Evolutionary conservation across 2,329 filamentous ascomycete genomes (phyloP).

Genomic region (Penicillium brevicompactum): DNA sequence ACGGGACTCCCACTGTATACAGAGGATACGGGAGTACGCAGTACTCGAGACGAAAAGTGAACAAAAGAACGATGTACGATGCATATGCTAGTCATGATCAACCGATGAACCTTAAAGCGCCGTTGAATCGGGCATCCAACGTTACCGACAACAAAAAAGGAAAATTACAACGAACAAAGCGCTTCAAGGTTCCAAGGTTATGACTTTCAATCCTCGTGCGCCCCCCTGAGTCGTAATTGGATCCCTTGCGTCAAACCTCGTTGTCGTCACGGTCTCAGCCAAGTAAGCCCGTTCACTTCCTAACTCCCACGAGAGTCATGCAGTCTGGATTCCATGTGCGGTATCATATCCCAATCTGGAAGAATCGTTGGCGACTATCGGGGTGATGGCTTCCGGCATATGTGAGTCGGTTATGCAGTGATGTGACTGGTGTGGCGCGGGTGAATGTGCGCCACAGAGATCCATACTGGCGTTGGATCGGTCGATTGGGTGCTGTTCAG

Average conservation of each 20-base stretch:
- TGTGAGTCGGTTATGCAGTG: constrained; percentile 1
- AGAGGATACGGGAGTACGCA: too few relatives aligned
- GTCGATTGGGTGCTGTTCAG: constrained; percentile 9
- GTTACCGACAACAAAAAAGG: neutral
- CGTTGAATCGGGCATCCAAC: neutral
- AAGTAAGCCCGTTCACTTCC: constrained; percentile 10
- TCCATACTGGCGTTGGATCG: constrained; percentile 5
- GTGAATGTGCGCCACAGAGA: constrained; percentile 1
- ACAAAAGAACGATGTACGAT: neutral
- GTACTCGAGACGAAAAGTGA: neutral
- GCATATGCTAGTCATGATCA: neutral
- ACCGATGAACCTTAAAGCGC: neutral
- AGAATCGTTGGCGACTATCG: neutral
- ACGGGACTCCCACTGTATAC: too few relatives aligned
- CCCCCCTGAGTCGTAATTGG: neutral
- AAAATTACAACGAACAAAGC: neutral
- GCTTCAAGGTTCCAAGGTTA: neutral
- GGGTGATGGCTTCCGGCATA: neutral
- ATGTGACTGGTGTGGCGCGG: constrained; percentile 10
- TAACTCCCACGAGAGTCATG: constrained; percentile 4
- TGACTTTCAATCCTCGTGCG: neutral
- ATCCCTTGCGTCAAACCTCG: constrained; percentile 3
- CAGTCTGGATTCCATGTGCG: constrained; percentile 1
- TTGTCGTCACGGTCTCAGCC: constrained; percentile 1
- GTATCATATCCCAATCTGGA: constrained; percentile 2